These are phyloP conservation scores for Chlorencoelia australis DNA, from an alignment of 2,329 filamentous ascomycete species.

Conservation along the genomic window DNA sequence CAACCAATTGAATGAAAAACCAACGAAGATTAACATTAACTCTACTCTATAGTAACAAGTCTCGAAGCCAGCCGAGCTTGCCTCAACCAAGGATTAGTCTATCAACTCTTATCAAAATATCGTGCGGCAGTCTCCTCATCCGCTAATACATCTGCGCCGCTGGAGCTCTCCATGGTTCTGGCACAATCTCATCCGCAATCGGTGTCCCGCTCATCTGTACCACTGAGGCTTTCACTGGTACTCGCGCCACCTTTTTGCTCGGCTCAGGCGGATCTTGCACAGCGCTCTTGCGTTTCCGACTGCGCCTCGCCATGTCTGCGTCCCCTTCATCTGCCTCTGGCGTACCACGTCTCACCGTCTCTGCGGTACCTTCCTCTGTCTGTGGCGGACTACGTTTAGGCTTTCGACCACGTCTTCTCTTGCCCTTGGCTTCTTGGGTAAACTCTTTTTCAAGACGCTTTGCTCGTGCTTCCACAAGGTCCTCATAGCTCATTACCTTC, in stretches of 20 bases:
- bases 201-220: conserved; percentile 14
- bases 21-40: conserved; percentile 14
- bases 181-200: conserved; percentile 14
- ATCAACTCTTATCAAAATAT: conserved; percentile 11
- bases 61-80: conserved; percentile 13
- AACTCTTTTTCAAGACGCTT: conserved; percentile 12
- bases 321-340: conserved; percentile 1
- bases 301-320: conserved; percentile 4
- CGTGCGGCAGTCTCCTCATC: conserved; percentile 9
- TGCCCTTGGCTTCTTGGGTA: conserved; percentile 9
- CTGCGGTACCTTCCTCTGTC: conserved; percentile 8
- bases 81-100: conserved; percentile 10
- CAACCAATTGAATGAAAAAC: conserved; percentile 8
- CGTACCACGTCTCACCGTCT: conserved; percentile 11
- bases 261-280: conserved; percentile 6
- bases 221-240: conserved; percentile 8
- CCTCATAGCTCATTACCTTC: conserved; percentile 27
- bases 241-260: conserved; percentile 6
- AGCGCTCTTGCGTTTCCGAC: conserved; percentile 8
- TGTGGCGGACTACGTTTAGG: conserved; percentile 5
- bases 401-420: conserved; percentile 12
- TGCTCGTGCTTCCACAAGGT: conserved; percentile 19
- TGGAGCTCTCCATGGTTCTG: conserved; percentile 16
- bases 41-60: conserved; percentile 14
- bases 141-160: conserved; percentile 16